These are phyloP conservation scores for Vitis amurensis DNA, from an alignment of 164 flowering plant species.

Conservation along the genomic window DNA sequence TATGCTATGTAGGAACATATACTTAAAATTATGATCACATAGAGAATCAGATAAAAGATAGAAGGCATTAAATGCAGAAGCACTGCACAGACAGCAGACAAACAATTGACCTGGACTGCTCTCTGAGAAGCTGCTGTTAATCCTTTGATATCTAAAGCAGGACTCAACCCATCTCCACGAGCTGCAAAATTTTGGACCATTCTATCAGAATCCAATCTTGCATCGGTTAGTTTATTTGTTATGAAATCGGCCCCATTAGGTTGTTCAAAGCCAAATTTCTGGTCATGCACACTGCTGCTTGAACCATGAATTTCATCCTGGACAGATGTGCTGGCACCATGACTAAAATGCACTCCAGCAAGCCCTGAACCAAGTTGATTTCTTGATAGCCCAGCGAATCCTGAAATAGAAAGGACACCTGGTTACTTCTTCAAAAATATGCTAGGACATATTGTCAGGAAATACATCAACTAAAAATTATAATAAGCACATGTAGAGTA, in stretches of 20 bases:
- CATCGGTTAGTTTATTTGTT: slow-evolving; percentile 22
- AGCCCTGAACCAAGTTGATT: slow-evolving; percentile 18
- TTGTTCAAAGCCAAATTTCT: slow-evolving; percentile 22
- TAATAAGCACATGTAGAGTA: too few relatives aligned
- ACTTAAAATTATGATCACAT: too few relatives aligned
- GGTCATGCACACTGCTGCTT: slow-evolving; percentile 9
- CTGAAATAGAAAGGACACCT: slow-evolving; percentile 16
- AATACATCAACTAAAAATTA: too few relatives aligned
- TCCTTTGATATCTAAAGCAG: slow-evolving; percentile 14
- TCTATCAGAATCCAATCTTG: slow-evolving; percentile 20
- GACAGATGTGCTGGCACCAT: slow-evolving; percentile 13
- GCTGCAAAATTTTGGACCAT: slow-evolving; percentile 7
- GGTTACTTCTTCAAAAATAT: not conserved
- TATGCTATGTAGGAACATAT: too few relatives aligned
- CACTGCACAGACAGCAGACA: not conserved
- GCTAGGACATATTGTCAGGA: not conserved
- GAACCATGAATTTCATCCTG: slow-evolving; percentile 27
- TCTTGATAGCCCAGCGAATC: slow-evolving; percentile 16
- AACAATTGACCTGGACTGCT: slow-evolving; percentile 26
- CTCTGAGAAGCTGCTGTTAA: slow-evolving; percentile 15
- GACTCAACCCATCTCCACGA: slow-evolving; percentile 20
- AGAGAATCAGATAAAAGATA: not conserved
- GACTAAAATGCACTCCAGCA: slow-evolving; percentile 22
- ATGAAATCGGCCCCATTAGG: slow-evolving; percentile 23
- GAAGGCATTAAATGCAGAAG: not conserved